These are phyloP conservation scores for Nepenthes alata DNA, from an alignment of 179 eudicot species.

Conservation along the genomic window DNA sequence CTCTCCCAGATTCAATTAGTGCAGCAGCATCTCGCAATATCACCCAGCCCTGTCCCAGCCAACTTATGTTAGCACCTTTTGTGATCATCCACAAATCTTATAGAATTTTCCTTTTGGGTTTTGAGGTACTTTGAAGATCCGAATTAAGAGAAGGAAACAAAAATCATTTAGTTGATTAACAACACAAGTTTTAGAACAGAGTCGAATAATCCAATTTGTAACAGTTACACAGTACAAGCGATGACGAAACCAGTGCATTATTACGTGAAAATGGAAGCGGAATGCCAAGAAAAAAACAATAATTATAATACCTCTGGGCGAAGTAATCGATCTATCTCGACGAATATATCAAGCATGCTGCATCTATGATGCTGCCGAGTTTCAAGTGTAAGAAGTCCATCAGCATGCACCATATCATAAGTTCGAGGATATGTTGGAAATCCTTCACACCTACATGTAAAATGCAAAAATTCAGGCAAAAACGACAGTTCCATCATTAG, in stretches of 20 bases:
- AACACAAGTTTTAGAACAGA: background rate
- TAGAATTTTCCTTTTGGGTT: no score
- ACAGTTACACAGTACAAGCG: background rate
- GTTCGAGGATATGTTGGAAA: slow-evolving; percentile 95
- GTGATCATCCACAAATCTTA: background rate
- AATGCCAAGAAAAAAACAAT: background rate
- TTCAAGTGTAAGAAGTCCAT: slow-evolving; percentile 72
- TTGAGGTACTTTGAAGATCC: no score
- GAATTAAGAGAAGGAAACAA: no score
- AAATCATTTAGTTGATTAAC: no score
- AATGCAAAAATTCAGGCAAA: background rate
- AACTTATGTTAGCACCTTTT: slow-evolving; percentile 6
- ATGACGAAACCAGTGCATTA: no score
- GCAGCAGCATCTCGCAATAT: slow-evolving; percentile 62
- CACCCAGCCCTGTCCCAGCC: slow-evolving; percentile 77
- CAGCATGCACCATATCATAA: slow-evolving; percentile 89
- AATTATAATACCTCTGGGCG: slow-evolving; percentile 77
- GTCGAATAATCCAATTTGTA: background rate
- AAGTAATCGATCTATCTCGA: slow-evolving; percentile 88
- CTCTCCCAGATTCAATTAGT: slow-evolving; percentile 64
- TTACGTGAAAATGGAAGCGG: background rate
- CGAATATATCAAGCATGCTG: slow-evolving; percentile 48
- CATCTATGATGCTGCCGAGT: slow-evolving; percentile 46
- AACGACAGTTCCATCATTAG: no score
- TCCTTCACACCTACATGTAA: slow-evolving; percentile 73